phyloP scores from a whole-genome alignment of 2,329 filamentous ascomycete species.

The Aspergillus piperis region DNA sequence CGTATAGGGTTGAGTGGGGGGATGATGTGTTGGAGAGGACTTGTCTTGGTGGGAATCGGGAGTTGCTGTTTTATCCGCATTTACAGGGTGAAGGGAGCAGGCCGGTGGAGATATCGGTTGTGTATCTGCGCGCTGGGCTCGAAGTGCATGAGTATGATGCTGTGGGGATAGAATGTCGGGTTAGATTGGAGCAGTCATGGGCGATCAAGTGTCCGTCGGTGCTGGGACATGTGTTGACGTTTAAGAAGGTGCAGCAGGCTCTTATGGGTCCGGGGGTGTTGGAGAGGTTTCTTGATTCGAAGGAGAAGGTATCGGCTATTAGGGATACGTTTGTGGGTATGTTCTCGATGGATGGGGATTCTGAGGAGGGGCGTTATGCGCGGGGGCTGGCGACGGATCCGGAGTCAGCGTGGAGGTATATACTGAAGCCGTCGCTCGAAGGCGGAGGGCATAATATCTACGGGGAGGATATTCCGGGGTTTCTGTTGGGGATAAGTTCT shows the following conservation, averaged over 20 bases:
- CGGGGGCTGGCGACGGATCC: constrained; percentile 27
- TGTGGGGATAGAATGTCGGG: constrained; percentile 31
- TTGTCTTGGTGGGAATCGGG: constrained; percentile 29
- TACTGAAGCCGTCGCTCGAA: constrained; percentile 49
- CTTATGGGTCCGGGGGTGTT: constrained; percentile 36
- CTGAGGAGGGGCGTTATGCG: constrained; percentile 29
- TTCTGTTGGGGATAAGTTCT: constrained; percentile 29
- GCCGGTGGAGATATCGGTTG: constrained; percentile 43
- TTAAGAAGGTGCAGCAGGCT: constrained; percentile 49
- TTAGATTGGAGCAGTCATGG: constrained; percentile 40
- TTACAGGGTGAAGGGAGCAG: constrained; percentile 1
- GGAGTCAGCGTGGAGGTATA: constrained; percentile 28
- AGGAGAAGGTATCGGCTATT: constrained; percentile 29
- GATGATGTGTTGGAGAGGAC: constrained; percentile 34
- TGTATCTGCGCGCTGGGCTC: constrained; percentile 49
- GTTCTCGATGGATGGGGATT: constrained; percentile 36
- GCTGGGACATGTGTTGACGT: constrained; percentile 44
- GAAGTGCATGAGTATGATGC: constrained; percentile 43
- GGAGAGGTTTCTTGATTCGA: constrained; percentile 34
- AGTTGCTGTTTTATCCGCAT: constrained; percentile 41
- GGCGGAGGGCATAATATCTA: constrained; percentile 50
- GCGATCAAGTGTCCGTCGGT: constrained; percentile 51
- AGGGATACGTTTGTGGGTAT: constrained; percentile 42
- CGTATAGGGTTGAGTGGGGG: constrained; percentile 42
- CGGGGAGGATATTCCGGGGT: constrained; percentile 39